These are phyloP conservation scores for Paxillus rubicundulus DNA, from an alignment of 768 basidiomycete species.

Conservation along the genomic window DNA sequence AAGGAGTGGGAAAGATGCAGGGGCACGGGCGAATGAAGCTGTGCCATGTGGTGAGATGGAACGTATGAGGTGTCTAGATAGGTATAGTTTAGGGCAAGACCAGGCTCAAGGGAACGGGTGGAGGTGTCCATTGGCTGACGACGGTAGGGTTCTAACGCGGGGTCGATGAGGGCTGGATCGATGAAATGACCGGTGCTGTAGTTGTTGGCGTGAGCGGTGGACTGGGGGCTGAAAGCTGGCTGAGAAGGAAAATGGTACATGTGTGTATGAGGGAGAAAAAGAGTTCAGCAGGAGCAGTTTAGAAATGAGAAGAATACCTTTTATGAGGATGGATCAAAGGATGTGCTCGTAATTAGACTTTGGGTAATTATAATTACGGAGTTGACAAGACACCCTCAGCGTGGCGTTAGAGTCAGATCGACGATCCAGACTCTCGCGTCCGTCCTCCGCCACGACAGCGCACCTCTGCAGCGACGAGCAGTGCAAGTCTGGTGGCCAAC, in stretches of 20 bases:
- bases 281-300: too few species aligned
- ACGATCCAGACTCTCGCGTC: background rate
- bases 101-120: background rate
- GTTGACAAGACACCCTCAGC: too few species aligned
- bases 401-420: constrained; percentile 1
- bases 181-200: constrained; percentile 9
- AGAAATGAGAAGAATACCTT: background rate
- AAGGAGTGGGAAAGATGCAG: constrained; percentile 18
- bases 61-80: constrained; percentile 14
- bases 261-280: background rate
- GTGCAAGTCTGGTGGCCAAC: too few species aligned
- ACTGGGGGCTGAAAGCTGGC: background rate
- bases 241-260: constrained; percentile 1
- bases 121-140: background rate
- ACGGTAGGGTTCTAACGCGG: background rate
- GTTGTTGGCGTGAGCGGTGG: background rate
- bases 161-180: constrained; percentile 6
- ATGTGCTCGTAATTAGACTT: too few species aligned
- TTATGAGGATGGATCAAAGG: background rate
- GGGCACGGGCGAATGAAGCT: constrained; percentile 32
- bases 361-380: too few species aligned
- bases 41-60: background rate
- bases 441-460: background rate
- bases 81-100: constrained; percentile 11
- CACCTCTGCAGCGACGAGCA: too few species aligned